Evolutionary conservation across 2,329 filamentous ascomycete species (phyloP), one percentile per base, ranked within the genome.

Genomic region (Ophiosphaerella korrae): DNA sequence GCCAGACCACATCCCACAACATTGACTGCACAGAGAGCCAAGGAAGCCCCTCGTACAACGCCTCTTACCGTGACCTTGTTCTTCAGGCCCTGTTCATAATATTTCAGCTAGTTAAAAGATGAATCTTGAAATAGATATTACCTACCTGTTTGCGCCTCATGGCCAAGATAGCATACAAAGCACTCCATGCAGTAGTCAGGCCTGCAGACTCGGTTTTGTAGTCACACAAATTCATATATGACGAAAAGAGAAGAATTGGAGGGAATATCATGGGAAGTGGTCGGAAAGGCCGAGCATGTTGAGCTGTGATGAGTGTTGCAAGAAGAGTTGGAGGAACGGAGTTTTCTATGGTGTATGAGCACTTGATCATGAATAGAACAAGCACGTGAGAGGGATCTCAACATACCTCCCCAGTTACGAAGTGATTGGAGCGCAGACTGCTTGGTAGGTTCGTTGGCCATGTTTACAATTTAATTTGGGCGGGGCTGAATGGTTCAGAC

Each of bases 211-310:
- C 87, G 42, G 81, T 82, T 66, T 84, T 82, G 74, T 82, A 87
- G 52, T 80, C 79, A 55, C 80, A 79, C 26, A 88, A 64, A 66
- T 88, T 88, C 38, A 88, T 75, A 65, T 88, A 89, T 50, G 82
- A 83, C 44, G 82, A 82, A 74, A 88, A 86, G 51, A 88, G 78
- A 3, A 89, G 78, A 48, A 87, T 75, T 2, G 86, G 85, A 4
- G 86, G 82, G 67, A 89, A 88, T 56, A 86, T 72, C 81, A 89
- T 85, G 3, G 86, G 86, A 0, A 89, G 76, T 6, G 78, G 66
- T 67, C 86, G 85, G 71, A 87, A 84, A 7, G 87, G 86, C n/a
- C 84, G 83, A 37, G 82, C 77, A 75, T 88, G 83, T 62, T 88
- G 84, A 9, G 85, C 84, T 35, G 85, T 82, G 59, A 88, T 82